Conservation (phyloP, 2,329 filamentous ascomycete species). For the Ceratocystis destructans region DNA sequence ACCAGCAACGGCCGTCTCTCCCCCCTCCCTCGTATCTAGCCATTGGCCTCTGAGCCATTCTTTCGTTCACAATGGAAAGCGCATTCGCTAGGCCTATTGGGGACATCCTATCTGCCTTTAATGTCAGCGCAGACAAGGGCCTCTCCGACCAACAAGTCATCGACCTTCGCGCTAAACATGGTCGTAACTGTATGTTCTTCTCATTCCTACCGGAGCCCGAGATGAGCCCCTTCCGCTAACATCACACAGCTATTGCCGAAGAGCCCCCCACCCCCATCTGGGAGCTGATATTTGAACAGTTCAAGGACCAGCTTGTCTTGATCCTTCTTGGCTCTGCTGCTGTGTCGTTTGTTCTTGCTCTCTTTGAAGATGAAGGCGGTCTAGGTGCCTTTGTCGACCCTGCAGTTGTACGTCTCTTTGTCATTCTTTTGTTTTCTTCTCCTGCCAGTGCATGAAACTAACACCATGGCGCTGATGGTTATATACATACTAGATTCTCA, state of each 20-base stretch:
- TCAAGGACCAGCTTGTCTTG: conserved; percentile 95
- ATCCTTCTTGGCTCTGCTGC: conserved; percentile 87
- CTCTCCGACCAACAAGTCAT: conserved; percentile 46
- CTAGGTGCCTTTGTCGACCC: conserved; percentile 98
- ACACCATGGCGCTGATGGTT: neutral
- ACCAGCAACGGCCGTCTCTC: neutral
- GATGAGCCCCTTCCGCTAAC: neutral
- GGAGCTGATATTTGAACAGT: conserved; percentile 95
- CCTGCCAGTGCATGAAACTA: neutral
- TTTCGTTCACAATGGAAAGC: conserved; percentile 40
- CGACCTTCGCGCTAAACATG: conserved; percentile 43
- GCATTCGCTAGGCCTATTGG: conserved; percentile 45
- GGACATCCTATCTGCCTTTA: conserved; percentile 46
- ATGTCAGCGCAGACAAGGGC: conserved; percentile 41
- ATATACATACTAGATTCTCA: conserved; percentile 56
- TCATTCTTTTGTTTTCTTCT: neutral
- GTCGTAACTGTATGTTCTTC: conserved; percentile 45
- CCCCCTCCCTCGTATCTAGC: conserved; percentile 1
- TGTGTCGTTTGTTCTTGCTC: conserved; percentile 81
- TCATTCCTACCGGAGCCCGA: too few species aligned
- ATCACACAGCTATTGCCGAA: conserved; percentile 47
- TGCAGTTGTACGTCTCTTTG: conserved; percentile 56
- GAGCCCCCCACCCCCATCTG: conserved; percentile 92
- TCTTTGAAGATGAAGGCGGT: conserved; percentile 85
- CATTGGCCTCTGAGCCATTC: conserved; percentile 12